phyloP scores from a whole-genome alignment of 164 flowering plant species.

The Piper longum region DNA sequence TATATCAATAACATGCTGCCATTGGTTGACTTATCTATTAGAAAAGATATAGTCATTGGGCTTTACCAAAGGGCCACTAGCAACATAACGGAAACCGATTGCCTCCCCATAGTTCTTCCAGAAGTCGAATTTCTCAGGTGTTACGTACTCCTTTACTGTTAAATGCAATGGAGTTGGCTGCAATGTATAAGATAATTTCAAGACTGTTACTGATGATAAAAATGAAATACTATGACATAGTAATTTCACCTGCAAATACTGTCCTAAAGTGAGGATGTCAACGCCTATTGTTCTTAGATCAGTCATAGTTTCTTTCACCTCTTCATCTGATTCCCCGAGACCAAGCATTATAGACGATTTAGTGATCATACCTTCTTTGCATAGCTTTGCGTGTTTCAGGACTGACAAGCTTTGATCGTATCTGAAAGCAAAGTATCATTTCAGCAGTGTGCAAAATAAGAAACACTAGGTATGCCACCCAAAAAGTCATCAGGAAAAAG shows the following conservation, averaged over 20 bases:
- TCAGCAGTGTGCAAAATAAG: not conserved
- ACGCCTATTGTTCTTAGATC: conserved; percentile 77
- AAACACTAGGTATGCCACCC: not conserved
- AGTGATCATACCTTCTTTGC: conserved; percentile 77
- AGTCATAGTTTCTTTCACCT: conserved; percentile 69
- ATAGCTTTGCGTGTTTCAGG: conserved; percentile 63
- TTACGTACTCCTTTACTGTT: conserved; percentile 86
- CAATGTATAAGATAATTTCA: conserved; percentile 7
- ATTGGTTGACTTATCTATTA: not conserved
- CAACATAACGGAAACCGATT: conserved; percentile 87
- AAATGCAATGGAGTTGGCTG: conserved; percentile 95
- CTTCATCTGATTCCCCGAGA: conserved; percentile 90
- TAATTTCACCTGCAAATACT: conserved; percentile 64
- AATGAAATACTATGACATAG: not conserved
- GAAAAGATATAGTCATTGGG: not conserved
- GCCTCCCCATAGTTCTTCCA: conserved; percentile 95
- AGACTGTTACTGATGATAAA: not conserved
- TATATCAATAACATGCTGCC: not conserved
- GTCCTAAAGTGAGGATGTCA: conserved; percentile 88
- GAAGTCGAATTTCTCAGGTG: conserved; percentile 78
- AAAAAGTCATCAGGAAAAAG: not conserved
- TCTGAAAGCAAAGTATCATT: conserved; percentile 17
- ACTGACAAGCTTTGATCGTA: conserved; percentile 85
- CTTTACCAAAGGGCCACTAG: conserved; percentile 90
- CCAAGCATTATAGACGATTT: conserved; percentile 93